Evolutionary conservation across 2,329 filamentous ascomycete species (phyloP).

Genomic region (Aspergillus udagawae): DNA sequence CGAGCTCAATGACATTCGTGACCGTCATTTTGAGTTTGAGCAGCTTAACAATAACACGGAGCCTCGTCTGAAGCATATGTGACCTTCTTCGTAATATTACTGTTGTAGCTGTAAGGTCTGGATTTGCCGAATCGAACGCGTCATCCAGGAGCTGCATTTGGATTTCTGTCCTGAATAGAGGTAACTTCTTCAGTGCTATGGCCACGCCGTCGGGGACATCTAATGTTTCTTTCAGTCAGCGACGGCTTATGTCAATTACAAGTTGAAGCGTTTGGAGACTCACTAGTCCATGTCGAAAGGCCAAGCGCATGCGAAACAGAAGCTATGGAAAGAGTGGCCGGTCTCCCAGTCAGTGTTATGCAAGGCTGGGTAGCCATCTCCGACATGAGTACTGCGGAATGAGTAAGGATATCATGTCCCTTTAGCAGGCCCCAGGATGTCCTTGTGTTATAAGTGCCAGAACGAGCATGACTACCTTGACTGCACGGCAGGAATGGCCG

Average conservation of each 20-base stretch:
- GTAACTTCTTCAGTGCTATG: not conserved
- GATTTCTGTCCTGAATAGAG: not conserved
- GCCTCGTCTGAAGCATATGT: not conserved
- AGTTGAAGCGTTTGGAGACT: not conserved
- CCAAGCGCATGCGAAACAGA: not conserved
- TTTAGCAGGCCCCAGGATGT: not conserved
- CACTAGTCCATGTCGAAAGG: not conserved
- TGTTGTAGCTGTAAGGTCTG: not conserved
- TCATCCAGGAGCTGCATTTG: not conserved
- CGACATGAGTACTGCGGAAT: not conserved
- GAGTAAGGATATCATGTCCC: not conserved
- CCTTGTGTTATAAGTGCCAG: not conserved
- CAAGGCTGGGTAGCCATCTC: not conserved
- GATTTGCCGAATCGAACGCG: not conserved
- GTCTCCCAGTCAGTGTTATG: not conserved
- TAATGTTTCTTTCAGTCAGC: not conserved
- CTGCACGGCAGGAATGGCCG: not conserved
- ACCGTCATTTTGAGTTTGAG: not conserved
- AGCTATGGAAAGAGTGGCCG: not conserved
- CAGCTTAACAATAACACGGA: not conserved
- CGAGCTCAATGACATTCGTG: not conserved
- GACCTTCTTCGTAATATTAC: not conserved
- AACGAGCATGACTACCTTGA: not conserved
- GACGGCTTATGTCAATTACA: not conserved
- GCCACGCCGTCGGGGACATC: not conserved